Evolutionary conservation across 1,139 yeast species (phyloP).

Genomic region (Debaryomyces sp.): DNA sequence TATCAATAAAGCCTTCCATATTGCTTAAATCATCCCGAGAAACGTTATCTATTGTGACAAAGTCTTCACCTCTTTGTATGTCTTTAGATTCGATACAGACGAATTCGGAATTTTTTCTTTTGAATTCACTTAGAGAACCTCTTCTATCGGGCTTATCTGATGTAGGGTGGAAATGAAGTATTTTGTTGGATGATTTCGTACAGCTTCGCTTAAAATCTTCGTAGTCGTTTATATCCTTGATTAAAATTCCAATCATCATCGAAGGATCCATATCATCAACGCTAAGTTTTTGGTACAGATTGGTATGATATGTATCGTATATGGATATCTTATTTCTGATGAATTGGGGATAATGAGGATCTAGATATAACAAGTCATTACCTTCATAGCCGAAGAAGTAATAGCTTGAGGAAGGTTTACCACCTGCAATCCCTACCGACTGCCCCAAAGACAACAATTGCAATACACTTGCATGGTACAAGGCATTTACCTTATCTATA

Average conservation of each 20-base stretch:
- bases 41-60: neutral
- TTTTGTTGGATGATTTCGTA: slow-evolving; percentile 39
- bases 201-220: slow-evolving; percentile 48
- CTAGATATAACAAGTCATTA: slow-evolving; percentile 71
- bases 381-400: slow-evolving; percentile 86
- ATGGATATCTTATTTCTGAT: slow-evolving; percentile 18
- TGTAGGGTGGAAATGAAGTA: slow-evolving; percentile 48
- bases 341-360: slow-evolving; percentile 82
- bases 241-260: slow-evolving; percentile 84
- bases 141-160: slow-evolving; percentile 11
- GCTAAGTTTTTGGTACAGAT: slow-evolving; percentile 57
- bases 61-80: slow-evolving; percentile 2
- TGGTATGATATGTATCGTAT: slow-evolving; percentile 53
- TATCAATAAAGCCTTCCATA: slow-evolving; percentile 24
- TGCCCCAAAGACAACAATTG: slow-evolving; percentile 57
- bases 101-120: slow-evolving; percentile 23
- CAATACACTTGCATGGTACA: slow-evolving; percentile 73
- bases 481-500: slow-evolving; percentile 67
- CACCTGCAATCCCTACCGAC: slow-evolving; percentile 95
- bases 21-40: slow-evolving; percentile 11
- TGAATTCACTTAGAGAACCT: slow-evolving; percentile 6
- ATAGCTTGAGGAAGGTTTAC: slow-evolving; percentile 90
- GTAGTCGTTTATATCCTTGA: slow-evolving; percentile 60
- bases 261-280: slow-evolving; percentile 86
- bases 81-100: slow-evolving; percentile 19